phyloP scores from a whole-genome alignment of 352 stramenopile species.

The Globisporangium cystogenes region DNA sequence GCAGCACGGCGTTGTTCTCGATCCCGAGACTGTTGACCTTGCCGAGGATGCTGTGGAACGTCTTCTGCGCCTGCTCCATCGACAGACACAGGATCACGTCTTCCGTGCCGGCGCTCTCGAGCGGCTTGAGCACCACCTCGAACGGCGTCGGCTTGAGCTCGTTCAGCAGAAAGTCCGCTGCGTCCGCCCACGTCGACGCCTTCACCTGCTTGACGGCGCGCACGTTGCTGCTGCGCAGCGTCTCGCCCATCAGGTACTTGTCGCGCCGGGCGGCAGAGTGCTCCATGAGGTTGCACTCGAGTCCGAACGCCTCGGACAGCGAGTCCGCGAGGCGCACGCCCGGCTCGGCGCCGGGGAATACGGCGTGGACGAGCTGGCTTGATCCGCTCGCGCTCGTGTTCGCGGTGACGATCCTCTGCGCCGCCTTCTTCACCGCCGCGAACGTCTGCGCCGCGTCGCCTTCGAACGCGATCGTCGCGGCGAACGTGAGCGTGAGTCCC shows the following conservation, averaged over 20 bases:
- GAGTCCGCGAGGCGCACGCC: slow-evolving; percentile 91
- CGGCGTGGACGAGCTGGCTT: slow-evolving; percentile 58
- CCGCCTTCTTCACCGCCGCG: slow-evolving; percentile 41
- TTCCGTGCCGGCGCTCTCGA: slow-evolving; percentile 71
- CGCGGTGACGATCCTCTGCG: slow-evolving; percentile 15
- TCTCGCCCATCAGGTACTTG: slow-evolving; percentile 89
- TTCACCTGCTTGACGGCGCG: slow-evolving; percentile 90
- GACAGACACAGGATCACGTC: slow-evolving; percentile 80
- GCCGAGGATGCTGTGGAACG: slow-evolving; percentile 81
- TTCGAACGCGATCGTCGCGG: slow-evolving; percentile 68
- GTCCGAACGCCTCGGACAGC: slow-evolving; percentile 78
- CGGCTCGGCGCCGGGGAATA: slow-evolving; percentile 90
- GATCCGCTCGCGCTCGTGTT: slow-evolving; percentile 18
- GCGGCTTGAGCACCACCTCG: slow-evolving; percentile 90
- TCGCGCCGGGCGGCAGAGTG: slow-evolving; percentile 62
- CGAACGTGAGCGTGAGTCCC: slow-evolving; percentile 70
- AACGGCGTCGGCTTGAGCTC: slow-evolving; percentile 62
- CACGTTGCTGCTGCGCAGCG: slow-evolving; percentile 67
- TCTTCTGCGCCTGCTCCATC: slow-evolving; percentile 64
- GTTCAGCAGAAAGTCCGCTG: slow-evolving; percentile 62
- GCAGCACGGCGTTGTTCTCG: slow-evolving; percentile 74
- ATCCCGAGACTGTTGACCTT: slow-evolving; percentile 87
- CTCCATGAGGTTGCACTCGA: slow-evolving; percentile 81
- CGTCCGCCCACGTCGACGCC: slow-evolving; percentile 67
- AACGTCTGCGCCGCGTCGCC: slow-evolving; percentile 40